Base-by-base conservation (phyloP, 1,139 yeast species). In the Dujonia santamariae region DNA sequence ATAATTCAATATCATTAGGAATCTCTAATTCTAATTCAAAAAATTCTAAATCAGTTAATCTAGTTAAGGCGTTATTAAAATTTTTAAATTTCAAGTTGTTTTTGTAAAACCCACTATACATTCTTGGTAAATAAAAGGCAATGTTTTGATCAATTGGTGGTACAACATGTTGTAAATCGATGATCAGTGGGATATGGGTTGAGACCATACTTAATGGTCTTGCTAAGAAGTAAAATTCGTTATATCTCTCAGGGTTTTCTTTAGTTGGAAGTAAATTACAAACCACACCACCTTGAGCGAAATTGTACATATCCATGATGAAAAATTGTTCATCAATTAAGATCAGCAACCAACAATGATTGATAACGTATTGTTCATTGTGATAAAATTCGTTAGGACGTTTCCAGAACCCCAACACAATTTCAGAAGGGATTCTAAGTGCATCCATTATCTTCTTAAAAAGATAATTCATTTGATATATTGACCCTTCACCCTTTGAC, bases 271-370 rank as follows among this genome's bases (percentile, higher is more conserved):
- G n/a, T 17, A 67, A 47, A 44, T 70, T 69, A 44, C 73, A 65
- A 15, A 64, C 49, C 7, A 56, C 44, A 11, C 7, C 28, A 1
- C 65, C 64, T 38, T 56, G 54, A 39, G 63, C 59, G 48, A 66
- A 69, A 31, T 61, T 60, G 38, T 54, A 50, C 30, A 65, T 49
- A 43, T 92, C 98, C 42, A 90, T 61, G 44, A 92, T 72, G 40
- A 90, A 67, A 76, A 92, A 88, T 48, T 82, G 86, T 15, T 80
- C 80, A 40, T 85, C 82, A 13, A 88, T 61, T 18, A 82, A 55
- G 1, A 88, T 79, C 1, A 95, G 78, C 37, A 88, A 70, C 98
- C 98, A 92, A 40, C 86, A 79, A 56, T 92, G 98, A 50, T 88
- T 87, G 28, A 80, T 66, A 24, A 78, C 76, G 36, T 80, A 75